A percentile compares a stretch with the other conserved stretches of the same genome.
Evolutionary conservation across 306 rosid genomes (phyloP).

Genomic region (Gleditsia sinensis): DNA sequence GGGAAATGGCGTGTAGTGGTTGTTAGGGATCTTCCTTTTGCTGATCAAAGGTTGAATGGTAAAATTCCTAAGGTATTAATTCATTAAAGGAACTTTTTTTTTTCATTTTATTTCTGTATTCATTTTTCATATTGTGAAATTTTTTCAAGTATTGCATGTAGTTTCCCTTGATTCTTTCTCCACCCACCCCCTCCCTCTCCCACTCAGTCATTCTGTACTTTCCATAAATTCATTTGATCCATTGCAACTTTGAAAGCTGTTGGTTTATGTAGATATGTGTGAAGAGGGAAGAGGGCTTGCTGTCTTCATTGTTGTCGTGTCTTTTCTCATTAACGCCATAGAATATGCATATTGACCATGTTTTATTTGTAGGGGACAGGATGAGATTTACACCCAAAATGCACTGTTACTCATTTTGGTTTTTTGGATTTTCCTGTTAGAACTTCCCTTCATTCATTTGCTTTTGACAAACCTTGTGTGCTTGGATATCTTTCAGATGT

Average conservation of each 20-base stretch:
- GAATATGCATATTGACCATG: neutral
- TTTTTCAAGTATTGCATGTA: neutral
- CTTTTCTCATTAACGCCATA: neutral
- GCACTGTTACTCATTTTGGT: neutral
- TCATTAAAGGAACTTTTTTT: neutral
- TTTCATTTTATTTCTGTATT: neutral
- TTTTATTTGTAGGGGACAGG: conserved; percentile 15
- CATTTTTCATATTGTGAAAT: conserved; percentile 7
- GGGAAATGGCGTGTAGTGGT: conserved; percentile 85
- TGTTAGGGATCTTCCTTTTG: conserved; percentile 79
- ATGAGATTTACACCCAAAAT: neutral
- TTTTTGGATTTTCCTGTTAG: neutral
- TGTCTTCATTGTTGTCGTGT: neutral
- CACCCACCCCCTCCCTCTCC: neutral
- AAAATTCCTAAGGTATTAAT: conserved; percentile 79
- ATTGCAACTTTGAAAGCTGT: neutral
- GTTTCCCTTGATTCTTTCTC: neutral
- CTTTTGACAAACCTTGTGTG: conserved; percentile 19
- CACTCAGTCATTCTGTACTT: neutral
- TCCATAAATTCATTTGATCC: neutral
- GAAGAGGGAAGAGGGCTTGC: neutral
- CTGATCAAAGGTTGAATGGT: conserved; percentile 89
- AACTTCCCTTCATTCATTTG: neutral
- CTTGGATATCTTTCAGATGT: conserved; percentile 62
- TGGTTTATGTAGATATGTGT: neutral